Evolutionary conservation across 495 filamentous ascomycete species (phyloP), one percentile per base, ranked within the genome.

Genomic region (Lophiotrema nucula): DNA sequence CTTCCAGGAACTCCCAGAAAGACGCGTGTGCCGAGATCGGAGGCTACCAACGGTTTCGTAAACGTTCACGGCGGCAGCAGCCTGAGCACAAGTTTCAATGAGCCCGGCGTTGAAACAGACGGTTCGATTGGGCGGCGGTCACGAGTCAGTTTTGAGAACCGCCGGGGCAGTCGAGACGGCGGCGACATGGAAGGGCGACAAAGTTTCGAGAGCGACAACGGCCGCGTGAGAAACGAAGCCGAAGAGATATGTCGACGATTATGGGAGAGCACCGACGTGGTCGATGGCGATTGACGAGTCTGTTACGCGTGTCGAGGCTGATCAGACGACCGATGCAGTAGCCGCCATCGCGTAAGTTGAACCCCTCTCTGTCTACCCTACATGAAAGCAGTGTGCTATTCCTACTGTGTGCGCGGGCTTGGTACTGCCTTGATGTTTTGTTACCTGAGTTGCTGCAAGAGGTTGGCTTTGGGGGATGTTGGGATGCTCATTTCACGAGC

Each of bases 1-100:
- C 67, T 81, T 3, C 77, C 78, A 0, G 76, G 73, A 16, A 68
- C 73, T 1, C 53, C 41, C 8, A 56, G 52, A 11, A 65, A 65
- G 25, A 73, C 50, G 76, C 37, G 77, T 75, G 56, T 75, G 70
- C 53, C 71, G 72, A 26, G 70, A 69, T 47, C 62, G 42, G 33
- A 21, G 18, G 41, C 21, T 15, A 39, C 55, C 11, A 67, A 67
- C 35, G 64, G 58, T 8, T 62, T 53, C 47, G 56, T 39, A 1
- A 44, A 48, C 43, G 48, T 43, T 11, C 49, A 51, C 26, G 48
- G 60, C 18, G 54, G 51, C 21, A 55, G 43, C 33, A 55, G 64
- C 33, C 44, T 56, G 43, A 53, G 53, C 63, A 50, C 58, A 50
- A 66, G 58, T 35, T 58, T 58, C 44, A 49, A 50, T 35, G 62